These are phyloP conservation scores for Mycoemilia scoparia DNA, from an alignment of 192 early-diverging fungal species.

Conservation along the genomic window DNA sequence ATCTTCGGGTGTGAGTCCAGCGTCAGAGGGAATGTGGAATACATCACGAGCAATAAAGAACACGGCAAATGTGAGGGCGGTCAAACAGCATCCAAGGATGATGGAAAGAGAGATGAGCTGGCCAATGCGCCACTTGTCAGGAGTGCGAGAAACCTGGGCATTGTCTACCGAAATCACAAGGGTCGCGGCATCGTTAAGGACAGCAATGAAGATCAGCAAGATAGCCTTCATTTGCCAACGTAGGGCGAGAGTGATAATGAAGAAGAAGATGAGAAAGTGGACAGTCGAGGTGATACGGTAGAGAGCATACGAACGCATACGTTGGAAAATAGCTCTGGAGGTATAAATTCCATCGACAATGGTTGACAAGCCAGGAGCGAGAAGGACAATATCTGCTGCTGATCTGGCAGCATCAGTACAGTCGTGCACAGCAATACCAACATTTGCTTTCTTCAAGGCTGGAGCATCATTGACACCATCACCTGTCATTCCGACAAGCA, in stretches of 20 bases:
- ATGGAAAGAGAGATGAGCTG: conserved; percentile 71
- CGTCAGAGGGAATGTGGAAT: conserved; percentile 29
- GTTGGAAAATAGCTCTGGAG: conserved; percentile 85
- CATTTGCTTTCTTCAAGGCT: conserved; percentile 91
- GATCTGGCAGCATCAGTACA: conserved; percentile 92
- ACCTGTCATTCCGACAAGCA: conserved; percentile 86
- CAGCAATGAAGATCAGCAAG: conserved; percentile 72
- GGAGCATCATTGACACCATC: conserved; percentile 98
- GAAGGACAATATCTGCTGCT: conserved; percentile 88
- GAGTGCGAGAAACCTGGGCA: conserved; percentile 67
- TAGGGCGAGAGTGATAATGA: conserved; percentile 64
- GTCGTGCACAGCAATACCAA: conserved; percentile 90
- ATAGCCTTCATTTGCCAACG: conserved; percentile 65
- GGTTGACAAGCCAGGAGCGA: conserved; percentile 73
- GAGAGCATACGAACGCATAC: conserved; percentile 81
- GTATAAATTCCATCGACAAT: conserved; percentile 84
- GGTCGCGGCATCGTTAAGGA: conserved; percentile 83
- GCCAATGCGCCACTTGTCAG: conserved; percentile 91
- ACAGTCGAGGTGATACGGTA: conserved; percentile 93
- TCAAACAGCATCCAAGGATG: conserved; percentile 56
- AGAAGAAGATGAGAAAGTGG: conserved; percentile 93
- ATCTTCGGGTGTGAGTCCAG: conserved; percentile 21
- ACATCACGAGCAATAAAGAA: conserved; percentile 61
- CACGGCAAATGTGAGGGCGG: conserved; percentile 59
- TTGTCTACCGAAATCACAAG: conserved; percentile 89